Conservation (phyloP, 2,329 filamentous ascomycete genomes). For the Pseudogymnoascus sp. region DNA sequence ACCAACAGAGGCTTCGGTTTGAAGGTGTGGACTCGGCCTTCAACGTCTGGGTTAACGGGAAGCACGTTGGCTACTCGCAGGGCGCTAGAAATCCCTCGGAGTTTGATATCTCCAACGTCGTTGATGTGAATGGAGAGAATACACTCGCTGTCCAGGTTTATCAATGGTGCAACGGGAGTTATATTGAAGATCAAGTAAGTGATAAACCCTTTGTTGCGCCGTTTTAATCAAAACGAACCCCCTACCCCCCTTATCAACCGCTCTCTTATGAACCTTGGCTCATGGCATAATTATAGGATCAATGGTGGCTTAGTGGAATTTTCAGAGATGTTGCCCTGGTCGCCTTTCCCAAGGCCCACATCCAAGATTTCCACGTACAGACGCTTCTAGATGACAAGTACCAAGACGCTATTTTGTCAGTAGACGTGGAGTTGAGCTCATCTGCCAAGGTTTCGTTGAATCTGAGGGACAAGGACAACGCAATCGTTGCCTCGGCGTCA, state of each 20-base stretch:
- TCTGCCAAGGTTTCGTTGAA: constrained; percentile 30
- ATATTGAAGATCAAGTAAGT: constrained; percentile 42
- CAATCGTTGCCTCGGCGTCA: constrained; percentile 20
- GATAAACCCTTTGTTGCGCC: constrained; percentile 11
- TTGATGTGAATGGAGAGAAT: constrained; percentile 23
- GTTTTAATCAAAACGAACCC: not conserved
- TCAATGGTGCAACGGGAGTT: constrained; percentile 48
- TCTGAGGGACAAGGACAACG: constrained; percentile 35
- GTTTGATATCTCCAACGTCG: constrained; percentile 42
- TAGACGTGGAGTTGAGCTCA: constrained; percentile 37
- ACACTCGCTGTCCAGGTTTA: constrained; percentile 43
- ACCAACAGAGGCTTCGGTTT: constrained; percentile 44
- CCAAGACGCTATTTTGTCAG: constrained; percentile 40
- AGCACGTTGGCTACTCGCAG: constrained; percentile 47
- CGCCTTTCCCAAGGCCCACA: constrained; percentile 37
- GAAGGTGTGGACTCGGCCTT: constrained; percentile 51
- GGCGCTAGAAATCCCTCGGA: constrained; percentile 49
- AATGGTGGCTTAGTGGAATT: constrained; percentile 45
- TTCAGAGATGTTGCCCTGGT: constrained; percentile 47
- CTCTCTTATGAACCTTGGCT: not conserved
- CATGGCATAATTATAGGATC: constrained; percentile 30
- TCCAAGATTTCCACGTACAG: constrained; percentile 45
- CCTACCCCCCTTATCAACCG: too few species aligned
- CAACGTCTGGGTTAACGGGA: constrained; percentile 48
- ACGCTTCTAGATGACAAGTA: constrained; percentile 45